Evolutionary conservation across 371 early-diverging fungal species (phyloP).

Genomic region (Rhizopus arrhizus): DNA sequence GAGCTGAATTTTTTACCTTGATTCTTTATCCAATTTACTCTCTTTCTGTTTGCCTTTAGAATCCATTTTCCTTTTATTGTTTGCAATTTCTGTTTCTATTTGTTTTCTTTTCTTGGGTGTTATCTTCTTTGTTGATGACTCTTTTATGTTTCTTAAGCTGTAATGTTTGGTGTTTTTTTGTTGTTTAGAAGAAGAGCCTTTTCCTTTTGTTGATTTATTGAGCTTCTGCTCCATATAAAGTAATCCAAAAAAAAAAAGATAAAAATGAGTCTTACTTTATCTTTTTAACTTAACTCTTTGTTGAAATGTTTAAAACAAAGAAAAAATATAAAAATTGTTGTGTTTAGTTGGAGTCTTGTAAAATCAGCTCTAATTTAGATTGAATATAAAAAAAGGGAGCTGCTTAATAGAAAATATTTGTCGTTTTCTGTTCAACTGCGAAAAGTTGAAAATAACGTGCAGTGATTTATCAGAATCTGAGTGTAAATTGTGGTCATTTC

Average conservation of each 20-base stretch:
- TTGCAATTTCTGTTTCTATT: slow-evolving; percentile 4
- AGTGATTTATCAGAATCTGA: neutral
- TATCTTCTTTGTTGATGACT: slow-evolving; percentile 9
- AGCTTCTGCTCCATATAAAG: slow-evolving; percentile 28
- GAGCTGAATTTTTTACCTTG: slow-evolving; percentile 1
- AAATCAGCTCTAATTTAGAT: neutral
- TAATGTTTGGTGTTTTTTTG: slow-evolving; percentile 7
- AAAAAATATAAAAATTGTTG: neutral
- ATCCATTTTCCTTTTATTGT: slow-evolving; percentile 16
- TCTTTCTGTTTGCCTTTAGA: slow-evolving; percentile 21
- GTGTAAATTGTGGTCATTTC: too few species aligned
- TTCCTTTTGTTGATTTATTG: slow-evolving; percentile 18
- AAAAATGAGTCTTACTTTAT: slow-evolving; percentile 3
- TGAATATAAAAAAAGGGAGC: neutral
- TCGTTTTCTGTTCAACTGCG: slow-evolving; percentile 1
- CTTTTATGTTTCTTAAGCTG: slow-evolving; percentile 19
- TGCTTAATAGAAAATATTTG: slow-evolving; percentile 2
- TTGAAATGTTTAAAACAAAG: neutral
- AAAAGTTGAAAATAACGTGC: neutral
- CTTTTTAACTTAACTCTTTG: neutral
- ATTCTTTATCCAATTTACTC: neutral
- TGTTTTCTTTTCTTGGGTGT: slow-evolving; percentile 21
- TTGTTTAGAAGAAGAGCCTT: slow-evolving; percentile 13
- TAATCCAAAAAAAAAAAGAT: slow-evolving; percentile 1
- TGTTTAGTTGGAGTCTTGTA: too few species aligned